Percentiles rank a stretch among this genome's conserved stretches.
These are phyloP conservation scores for Phytophthora litchii DNA, from an alignment of 352 stramenopile species.

Conservation along the genomic window DNA sequence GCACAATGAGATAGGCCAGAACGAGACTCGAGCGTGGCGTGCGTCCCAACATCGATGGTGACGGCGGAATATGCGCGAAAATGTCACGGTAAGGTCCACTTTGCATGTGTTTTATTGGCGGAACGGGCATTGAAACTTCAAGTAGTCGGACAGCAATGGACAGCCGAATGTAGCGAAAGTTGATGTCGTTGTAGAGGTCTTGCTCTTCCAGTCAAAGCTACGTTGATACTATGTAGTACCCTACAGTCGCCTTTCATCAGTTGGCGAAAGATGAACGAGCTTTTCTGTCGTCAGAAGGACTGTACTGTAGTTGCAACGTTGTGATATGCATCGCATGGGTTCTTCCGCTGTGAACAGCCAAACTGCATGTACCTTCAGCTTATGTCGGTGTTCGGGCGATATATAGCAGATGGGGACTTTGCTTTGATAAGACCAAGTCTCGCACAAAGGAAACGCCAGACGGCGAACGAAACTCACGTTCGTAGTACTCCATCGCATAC, in stretches of 20 bases:
- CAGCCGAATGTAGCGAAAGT: slow-evolving; percentile 18
- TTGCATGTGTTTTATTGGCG: background rate
- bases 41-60: background rate
- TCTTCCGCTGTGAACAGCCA: slow-evolving; percentile 1
- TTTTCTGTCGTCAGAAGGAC: slow-evolving; percentile 18
- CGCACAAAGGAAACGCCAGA: background rate
- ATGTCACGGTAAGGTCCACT: slow-evolving; percentile 4
- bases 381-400: slow-evolving; percentile 12
- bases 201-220: background rate
- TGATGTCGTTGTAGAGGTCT: slow-evolving; percentile 7
- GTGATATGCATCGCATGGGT: background rate
- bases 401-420: slow-evolving; percentile 8
- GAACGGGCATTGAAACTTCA: slow-evolving; percentile 24
- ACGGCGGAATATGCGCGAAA: slow-evolving; percentile 33
- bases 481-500: background rate
- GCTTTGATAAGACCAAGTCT: background rate
- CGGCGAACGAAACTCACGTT: slow-evolving; percentile 8
- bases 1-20: slow-evolving; percentile 1
- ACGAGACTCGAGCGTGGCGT: slow-evolving; percentile 3
- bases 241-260: slow-evolving; percentile 17
- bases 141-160: slow-evolving; percentile 26
- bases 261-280: slow-evolving; percentile 15
- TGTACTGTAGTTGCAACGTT: background rate
- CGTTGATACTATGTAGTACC: background rate
- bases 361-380: background rate